Conservation (phyloP, 805 yeast genomes). For the Komagataella populi region DNA sequence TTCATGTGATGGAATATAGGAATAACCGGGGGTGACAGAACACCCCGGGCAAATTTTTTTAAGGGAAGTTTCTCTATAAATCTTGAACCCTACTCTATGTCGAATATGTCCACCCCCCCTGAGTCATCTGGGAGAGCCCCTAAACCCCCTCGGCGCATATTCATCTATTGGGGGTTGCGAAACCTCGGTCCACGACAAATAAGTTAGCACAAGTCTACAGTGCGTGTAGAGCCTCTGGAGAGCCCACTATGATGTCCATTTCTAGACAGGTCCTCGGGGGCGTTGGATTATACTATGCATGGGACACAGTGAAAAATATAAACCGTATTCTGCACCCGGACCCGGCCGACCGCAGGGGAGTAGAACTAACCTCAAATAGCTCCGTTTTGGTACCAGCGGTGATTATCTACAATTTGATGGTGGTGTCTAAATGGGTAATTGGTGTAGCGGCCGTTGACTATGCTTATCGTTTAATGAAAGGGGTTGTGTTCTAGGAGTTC, state of each 20-base stretch:
- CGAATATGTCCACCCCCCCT: background rate
- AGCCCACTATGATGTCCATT: background rate
- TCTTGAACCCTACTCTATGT: background rate
- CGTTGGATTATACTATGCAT: background rate
- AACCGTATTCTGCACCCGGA: background rate
- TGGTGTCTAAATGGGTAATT: background rate
- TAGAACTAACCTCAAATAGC: background rate
- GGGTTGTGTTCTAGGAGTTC: conserved; percentile 3
- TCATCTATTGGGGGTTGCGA: background rate
- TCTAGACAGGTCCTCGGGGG: background rate
- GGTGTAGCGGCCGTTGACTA: background rate
- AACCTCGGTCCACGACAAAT: background rate
- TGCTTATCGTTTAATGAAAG: background rate
- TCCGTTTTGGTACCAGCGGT: background rate
- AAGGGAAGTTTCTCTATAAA: background rate
- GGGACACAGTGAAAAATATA: background rate
- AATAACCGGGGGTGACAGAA: background rate
- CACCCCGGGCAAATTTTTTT: background rate
- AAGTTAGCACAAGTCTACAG: too few relatives aligned
- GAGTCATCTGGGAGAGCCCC: background rate
- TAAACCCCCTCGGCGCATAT: background rate
- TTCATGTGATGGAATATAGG: background rate
- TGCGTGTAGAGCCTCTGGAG: background rate
- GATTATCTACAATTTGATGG: background rate
- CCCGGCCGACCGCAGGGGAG: background rate